Evolutionary conservation across 176 grass and related monocot genomes (phyloP).

Genomic region (Rhipidocladum racemiflorum): DNA sequence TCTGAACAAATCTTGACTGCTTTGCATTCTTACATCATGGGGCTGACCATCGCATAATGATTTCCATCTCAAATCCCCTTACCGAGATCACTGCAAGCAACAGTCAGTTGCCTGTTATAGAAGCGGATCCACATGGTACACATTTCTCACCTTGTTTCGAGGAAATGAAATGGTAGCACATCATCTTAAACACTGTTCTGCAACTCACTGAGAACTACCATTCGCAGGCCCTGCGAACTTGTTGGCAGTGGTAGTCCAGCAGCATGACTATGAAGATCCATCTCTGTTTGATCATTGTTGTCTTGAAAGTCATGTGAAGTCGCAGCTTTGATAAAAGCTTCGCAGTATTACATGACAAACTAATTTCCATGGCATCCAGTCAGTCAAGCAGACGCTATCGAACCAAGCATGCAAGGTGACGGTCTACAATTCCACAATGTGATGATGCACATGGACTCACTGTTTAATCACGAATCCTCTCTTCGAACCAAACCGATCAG

Average conservation of each 20-base stretch:
- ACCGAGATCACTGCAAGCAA: neutral
- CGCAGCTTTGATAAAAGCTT: constrained; percentile 53
- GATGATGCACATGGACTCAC: constrained; percentile 37
- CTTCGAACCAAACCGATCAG: constrained; percentile 30
- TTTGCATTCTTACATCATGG: neutral
- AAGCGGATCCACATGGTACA: neutral
- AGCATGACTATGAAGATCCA: neutral
- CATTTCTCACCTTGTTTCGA: constrained; percentile 9
- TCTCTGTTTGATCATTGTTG: constrained; percentile 11
- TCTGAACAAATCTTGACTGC: no score
- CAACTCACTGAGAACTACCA: constrained; percentile 36
- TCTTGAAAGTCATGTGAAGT: constrained; percentile 45
- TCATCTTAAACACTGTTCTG: constrained; percentile 13
- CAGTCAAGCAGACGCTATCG: constrained; percentile 32
- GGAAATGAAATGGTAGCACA: neutral
- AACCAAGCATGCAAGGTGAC: constrained; percentile 36
- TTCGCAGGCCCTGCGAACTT: constrained; percentile 9
- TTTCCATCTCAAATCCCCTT: neutral
- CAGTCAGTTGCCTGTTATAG: neutral
- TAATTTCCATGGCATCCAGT: constrained; percentile 44
- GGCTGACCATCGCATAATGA: neutral
- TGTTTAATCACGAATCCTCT: constrained; percentile 27
- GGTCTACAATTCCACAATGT: constrained; percentile 14
- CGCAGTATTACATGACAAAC: constrained; percentile 47
- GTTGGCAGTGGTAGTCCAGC: neutral